These are phyloP conservation scores for Bonia amplexicaulis DNA, from an alignment of 176 grass and related monocot species.

Conservation along the genomic window DNA sequence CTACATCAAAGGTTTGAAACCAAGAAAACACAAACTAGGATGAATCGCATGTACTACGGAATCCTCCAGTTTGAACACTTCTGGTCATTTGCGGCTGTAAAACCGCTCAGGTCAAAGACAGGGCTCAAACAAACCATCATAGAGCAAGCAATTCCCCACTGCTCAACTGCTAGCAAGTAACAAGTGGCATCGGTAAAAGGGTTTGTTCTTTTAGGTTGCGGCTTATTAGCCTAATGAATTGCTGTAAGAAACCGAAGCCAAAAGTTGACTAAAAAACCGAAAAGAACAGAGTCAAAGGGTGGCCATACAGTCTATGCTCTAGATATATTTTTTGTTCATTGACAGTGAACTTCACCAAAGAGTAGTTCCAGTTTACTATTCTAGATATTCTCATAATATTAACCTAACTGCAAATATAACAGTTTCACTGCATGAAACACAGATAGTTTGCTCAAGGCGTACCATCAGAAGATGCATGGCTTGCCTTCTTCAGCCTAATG, in stretches of 20 bases:
- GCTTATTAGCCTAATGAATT: no score
- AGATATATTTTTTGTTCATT: background rate
- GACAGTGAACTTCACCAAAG: background rate
- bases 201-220: no score
- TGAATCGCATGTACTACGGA: background rate
- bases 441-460: background rate
- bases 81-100: background rate
- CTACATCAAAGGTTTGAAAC: background rate
- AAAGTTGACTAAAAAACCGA: no score
- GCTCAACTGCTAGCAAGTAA: background rate
- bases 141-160: background rate
- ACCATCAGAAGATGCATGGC: conserved; percentile 51
- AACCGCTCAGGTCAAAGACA: background rate
- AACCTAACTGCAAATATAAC: background rate
- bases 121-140: background rate
- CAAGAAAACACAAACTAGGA: background rate
- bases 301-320: background rate
- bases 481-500: conserved; percentile 48
- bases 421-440: background rate
- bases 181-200: background rate
- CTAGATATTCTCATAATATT: background rate
- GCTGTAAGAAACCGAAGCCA: no score
- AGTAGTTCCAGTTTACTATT: background rate
- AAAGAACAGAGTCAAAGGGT: no score
- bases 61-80: background rate